Evolutionary conservation across 192 early-diverging fungal species (phyloP), one percentile per base, ranked within the genome.

Genomic region (Spizellomyces sp.): DNA sequence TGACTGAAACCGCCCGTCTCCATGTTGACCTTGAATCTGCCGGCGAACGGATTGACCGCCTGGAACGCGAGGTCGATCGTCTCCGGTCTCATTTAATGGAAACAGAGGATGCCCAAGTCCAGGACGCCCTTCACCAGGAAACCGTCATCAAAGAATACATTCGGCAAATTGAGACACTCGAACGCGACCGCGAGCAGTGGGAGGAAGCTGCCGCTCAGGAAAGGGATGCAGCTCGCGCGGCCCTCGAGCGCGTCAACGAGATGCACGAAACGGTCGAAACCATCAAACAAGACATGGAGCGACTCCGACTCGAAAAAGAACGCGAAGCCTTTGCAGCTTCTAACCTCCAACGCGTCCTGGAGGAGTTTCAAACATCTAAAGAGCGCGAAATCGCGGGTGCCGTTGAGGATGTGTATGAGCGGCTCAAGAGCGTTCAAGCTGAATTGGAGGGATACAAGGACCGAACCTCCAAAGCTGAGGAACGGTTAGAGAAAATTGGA

Each of bases 281-380:
- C 45, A 71, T 83, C 4, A 73, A 79, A 36, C 71, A 71, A 6
- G 82, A 84, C 46, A 72, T 86, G 67, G 81, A 85, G 22, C 36
- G 67, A 8, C 64, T 86, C 19, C 68, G 79, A 27, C 64, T 78
- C 12, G 87, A 87, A 46, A 77, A 83, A 14, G 86, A 88, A 54
- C 80, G 80, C 9, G 87, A 93, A 65, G 69, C 77, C 41, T 71
- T 80, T 19, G 88, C 89, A 69, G 64, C 92, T 48, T 71, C 69
- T 10, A 98, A 98, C 69, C 81, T 98, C 66, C 96, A 95, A 67
- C 69, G 82, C 42, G 95, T 95, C 14, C 80, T 98, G 58, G 90
- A 93, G 79, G 89, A 91, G 73, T 93, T 98, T 74, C 93, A 98
- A 76, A 85, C 84, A 66, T 75, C 75, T 4, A 85, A 84, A 63